Evolutionary conservation across 1,139 yeast genomes (phyloP).

Genomic region (Hansenula sp.): DNA sequence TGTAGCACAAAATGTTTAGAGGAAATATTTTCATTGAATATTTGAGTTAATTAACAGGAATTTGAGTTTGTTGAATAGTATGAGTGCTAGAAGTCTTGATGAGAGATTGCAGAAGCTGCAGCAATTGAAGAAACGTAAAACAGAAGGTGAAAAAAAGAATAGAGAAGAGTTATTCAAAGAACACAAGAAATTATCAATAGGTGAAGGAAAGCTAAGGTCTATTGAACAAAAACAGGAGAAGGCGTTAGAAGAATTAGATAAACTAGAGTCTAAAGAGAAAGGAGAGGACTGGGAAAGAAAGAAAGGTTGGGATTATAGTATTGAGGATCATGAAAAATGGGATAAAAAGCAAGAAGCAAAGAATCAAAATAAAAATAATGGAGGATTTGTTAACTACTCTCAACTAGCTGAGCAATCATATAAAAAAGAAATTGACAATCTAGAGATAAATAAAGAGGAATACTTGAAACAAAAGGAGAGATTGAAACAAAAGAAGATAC

Average conservation of each 20-base stretch:
- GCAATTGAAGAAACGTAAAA: conserved; percentile 25
- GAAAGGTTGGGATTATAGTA: conserved; percentile 56
- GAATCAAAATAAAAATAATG: conserved; percentile 13
- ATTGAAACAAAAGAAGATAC: conserved; percentile 17
- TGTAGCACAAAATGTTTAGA: not conserved
- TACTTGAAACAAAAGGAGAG: conserved; percentile 34
- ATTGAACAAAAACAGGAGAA: conserved; percentile 29
- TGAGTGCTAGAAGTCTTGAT: conserved; percentile 3
- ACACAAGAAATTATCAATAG: conserved; percentile 31
- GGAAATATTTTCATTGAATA: not conserved
- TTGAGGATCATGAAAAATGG: conserved; percentile 70
- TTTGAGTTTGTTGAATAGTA: not conserved
- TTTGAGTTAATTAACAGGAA: not conserved
- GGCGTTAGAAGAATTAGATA: conserved; percentile 36
- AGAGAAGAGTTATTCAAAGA: conserved; percentile 38
- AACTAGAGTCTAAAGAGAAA: conserved; percentile 31
- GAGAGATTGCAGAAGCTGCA: conserved; percentile 23
- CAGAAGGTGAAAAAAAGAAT: conserved; percentile 31
- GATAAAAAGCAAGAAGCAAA: conserved; percentile 35
- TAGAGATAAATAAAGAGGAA: conserved; percentile 29
- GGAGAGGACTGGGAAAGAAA: conserved; percentile 38
- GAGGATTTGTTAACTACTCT: conserved; percentile 28
- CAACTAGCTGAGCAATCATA: conserved; percentile 45
- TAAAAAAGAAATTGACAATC: conserved; percentile 23
- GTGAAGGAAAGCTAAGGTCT: conserved; percentile 24